Evolutionary conservation across 352 stramenopile species (phyloP), one percentile per base, ranked within the genome.

Genomic region (Aphanomyces stellatus): DNA sequence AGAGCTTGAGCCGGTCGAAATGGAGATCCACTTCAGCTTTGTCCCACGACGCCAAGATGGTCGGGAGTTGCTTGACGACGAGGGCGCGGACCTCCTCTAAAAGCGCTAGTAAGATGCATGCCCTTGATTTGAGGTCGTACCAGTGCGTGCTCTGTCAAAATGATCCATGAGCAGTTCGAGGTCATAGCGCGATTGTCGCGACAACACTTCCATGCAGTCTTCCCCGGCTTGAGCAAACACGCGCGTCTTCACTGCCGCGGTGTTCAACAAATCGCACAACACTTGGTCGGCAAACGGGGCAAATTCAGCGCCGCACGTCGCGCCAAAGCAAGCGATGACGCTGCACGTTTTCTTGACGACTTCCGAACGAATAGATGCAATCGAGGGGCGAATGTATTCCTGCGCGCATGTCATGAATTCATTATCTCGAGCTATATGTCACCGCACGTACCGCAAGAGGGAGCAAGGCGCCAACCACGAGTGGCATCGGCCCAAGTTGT

Each of bases 341-440:
- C 19, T 22, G 30, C 56, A 64, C 6, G 56, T 64, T 30, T 30
- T 53, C 30, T 64, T 64, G 56, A 64, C 56, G 41, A 64, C 56
- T 11, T 30, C 24, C 4, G 56, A 64, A 7, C 56, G 56, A 51
- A 64, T 64, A 22, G 40, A 30, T 3, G 25, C 31, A n/a, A 64
- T 59, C 30, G 51, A 22, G 22, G 56, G 19, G 4, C 8, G 13
- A 15, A 64, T 30, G 19, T 49, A 22, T 3, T 30, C 25, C 56
- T 64, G 51, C 19, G n/a, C n/a, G n/a, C n/a, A n/a, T n/a, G n/a
- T n/a, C n/a, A n/a, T n/a, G n/a, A n/a, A n/a, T n/a, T n/a, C n/a
- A n/a, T n/a, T n/a, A n/a, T n/a, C n/a, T n/a, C n/a, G n/a, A n/a
- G n/a, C n/a, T n/a, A n/a, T n/a, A n/a, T n/a, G n/a, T n/a, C n/a